Evolutionary conservation across 1,139 yeast species (phyloP).

Genomic region (Saccharomyces hybrid): DNA sequence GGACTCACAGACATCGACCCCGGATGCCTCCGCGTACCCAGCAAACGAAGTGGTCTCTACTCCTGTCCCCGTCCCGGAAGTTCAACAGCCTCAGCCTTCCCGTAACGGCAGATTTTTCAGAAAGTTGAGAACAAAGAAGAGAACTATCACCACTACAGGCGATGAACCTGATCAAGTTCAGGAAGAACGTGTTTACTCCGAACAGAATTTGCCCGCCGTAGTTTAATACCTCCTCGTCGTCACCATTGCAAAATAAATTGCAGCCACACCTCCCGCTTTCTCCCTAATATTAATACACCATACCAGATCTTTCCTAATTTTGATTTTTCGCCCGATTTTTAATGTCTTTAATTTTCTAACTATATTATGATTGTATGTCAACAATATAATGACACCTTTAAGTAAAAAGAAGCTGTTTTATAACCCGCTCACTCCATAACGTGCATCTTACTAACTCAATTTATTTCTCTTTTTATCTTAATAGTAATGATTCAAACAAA

Average conservation of each 20-base stretch:
- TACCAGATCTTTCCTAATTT: not conserved
- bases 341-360: not conserved
- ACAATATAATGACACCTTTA: not conserved
- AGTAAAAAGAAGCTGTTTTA: not conserved
- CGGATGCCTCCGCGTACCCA: not conserved
- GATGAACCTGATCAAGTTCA: not conserved
- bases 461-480: not conserved
- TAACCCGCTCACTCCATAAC: not conserved
- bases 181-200: not conserved
- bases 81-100: not conserved
- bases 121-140: not conserved
- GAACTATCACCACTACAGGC: not conserved
- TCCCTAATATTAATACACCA: not conserved
- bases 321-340: not conserved
- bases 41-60: not conserved
- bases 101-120: not conserved
- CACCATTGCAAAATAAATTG: too few species aligned
- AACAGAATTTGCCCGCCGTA: not conserved
- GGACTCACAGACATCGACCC: constrained; percentile 4
- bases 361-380: not conserved
- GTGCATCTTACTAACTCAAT: not conserved
- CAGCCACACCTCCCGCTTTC: not conserved
- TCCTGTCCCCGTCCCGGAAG: not conserved
- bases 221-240: too few species aligned
- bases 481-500: not conserved